Base-by-base conservation (phyloP, 345 rosid species). In the Erodium maritimum region DNA sequence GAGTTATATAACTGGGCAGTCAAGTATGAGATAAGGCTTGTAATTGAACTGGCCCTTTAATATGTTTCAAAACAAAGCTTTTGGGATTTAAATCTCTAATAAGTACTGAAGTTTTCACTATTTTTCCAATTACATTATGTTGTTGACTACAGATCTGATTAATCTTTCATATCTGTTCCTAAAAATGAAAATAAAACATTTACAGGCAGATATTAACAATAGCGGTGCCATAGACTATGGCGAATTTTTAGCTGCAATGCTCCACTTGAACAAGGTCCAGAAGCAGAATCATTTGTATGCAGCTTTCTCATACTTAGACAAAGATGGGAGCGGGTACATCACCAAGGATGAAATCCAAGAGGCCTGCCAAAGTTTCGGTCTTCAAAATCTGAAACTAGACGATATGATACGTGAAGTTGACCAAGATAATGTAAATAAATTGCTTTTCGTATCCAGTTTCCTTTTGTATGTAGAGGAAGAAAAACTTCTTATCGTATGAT, bases 181-280 rank as follows among this genome's bases (percentile, higher is more conserved):
- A 19, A 50, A 23, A n/a, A n/a, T n/a, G n/a, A n/a, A n/a, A 29
- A 29, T 29, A 0, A 29, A 29, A 25, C 5, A 29, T 29, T 58
- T 72, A 61, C 88, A 86, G 98, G 95, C 93, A 58, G 98, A 91
- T 70, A 65, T 86, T 54, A 95, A 88, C 74, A 88, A 91, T 66
- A 88, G 87, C 60, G 98, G 96, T 2, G 77, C 90, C 61, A 91
- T 91, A 70, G 96, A 88, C 73, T 91, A 84, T 57, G 81, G 90
- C 0, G 98, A 91, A 73, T 88, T 91, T 70, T 73, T 82, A 62
- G 93, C 98, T 19, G 98, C 98, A 24, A 88, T 88, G 96, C 80
- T 88, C 56, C 95, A 91, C 77, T 67, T 88, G 48, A 91, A 88
- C 78, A 88, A 91, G 73, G 77, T 88, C 61, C 82, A 82, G 63